phyloP scores from a whole-genome alignment of 2,329 filamentous ascomycete genomes.

The Fusarium pseudonygamai region DNA sequence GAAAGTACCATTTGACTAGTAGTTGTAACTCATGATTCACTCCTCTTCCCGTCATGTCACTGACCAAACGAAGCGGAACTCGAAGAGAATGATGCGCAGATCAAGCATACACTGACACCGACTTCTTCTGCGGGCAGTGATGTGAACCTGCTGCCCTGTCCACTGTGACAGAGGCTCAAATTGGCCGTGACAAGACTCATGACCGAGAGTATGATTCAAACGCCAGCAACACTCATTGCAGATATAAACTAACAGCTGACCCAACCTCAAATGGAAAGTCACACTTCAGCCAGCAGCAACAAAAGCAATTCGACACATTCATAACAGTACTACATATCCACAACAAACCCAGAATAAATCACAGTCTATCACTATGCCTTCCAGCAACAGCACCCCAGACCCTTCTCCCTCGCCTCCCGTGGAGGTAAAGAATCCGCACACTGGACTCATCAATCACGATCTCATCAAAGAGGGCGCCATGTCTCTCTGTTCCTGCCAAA shows the following conservation, averaged over 20 bases:
- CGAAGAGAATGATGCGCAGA: fast-evolving
- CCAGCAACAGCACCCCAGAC: not conserved
- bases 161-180: too few relatives aligned
- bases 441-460: too few relatives aligned
- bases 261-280: fast-evolving
- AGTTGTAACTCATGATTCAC: fast-evolving
- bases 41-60: fast-evolving
- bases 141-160: too few relatives aligned
- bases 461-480: not conserved
- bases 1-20: not conserved
- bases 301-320: too few relatives aligned
- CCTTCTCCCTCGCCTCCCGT: not conserved
- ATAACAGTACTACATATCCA: too few relatives aligned
- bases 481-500: not conserved
- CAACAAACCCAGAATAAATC: too few relatives aligned
- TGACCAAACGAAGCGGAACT: fast-evolving
- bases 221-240: fast-evolving
- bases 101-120: too few relatives aligned
- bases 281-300: not conserved
- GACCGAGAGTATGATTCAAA: fast-evolving
- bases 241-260: fast-evolving
- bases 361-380: not conserved
- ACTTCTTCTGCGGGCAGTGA: too few relatives aligned
- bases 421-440: not conserved
- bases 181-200: too few relatives aligned